These are phyloP conservation scores for Cordyceps militaris DNA, from an alignment of 2,329 filamentous ascomycete genomes.

Conservation along the genomic window DNA sequence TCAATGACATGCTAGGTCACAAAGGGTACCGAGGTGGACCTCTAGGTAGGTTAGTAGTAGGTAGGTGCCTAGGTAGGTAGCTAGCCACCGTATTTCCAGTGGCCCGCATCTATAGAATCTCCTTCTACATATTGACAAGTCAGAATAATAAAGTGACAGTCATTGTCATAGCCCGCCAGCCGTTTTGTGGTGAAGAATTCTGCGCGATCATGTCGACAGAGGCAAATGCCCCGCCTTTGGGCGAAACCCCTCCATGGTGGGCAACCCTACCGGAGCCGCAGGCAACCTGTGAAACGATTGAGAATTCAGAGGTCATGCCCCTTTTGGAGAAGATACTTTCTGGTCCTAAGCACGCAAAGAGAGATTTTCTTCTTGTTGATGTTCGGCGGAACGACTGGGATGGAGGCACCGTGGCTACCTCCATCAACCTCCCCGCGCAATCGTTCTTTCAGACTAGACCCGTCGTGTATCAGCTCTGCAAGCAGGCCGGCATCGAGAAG, in stretches of 20 bases:
- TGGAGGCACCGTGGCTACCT: constrained; percentile 53
- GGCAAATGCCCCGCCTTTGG: constrained; percentile 6
- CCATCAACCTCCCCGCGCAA: constrained; percentile 52
- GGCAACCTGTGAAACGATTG: constrained; percentile 31
- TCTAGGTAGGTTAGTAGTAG: no score
- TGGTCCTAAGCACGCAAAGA: constrained; percentile 20
- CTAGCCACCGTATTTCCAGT: neutral
- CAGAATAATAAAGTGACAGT: neutral
- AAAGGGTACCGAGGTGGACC: no score
- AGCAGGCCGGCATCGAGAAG: constrained; percentile 39
- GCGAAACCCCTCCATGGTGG: constrained; percentile 29
- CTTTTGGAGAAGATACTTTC: constrained; percentile 33
- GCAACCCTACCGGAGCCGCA: constrained; percentile 36
- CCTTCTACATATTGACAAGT: neutral
- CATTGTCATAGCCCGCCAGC: neutral
- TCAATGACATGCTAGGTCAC: no score
- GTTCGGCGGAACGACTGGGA: constrained; percentile 47
- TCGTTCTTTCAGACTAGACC: constrained; percentile 44
- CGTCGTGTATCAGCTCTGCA: constrained; percentile 41
- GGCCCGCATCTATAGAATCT: neutral
- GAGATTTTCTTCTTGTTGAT: constrained; percentile 43
- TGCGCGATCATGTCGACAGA: neutral
- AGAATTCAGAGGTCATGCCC: constrained; percentile 32
- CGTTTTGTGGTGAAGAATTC: neutral
- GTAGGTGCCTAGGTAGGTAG: neutral